Conservation (phyloP, 1,139 yeast genomes). For the Oligophagozyma castellii region DNA sequence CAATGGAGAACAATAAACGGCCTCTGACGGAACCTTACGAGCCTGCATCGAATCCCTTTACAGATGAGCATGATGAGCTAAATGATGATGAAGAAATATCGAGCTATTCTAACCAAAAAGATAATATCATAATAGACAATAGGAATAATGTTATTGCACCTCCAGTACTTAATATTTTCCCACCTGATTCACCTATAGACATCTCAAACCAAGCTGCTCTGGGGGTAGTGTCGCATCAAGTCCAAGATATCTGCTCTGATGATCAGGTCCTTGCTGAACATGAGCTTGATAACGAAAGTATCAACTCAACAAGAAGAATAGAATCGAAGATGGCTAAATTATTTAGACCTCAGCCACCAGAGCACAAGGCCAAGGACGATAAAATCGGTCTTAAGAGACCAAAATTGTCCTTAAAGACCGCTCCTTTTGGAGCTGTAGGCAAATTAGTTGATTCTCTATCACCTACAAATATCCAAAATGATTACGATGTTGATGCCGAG, state of each 20-base stretch:
- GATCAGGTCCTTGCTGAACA: conserved; percentile 3
- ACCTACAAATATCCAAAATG: neutral
- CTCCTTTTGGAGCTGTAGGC: conserved; percentile 6
- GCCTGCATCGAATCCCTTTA: too few species aligned
- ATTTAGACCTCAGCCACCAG: conserved; percentile 6
- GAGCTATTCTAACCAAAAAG: neutral
- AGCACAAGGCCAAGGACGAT: conserved; percentile 2
- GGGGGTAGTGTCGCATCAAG: too few species aligned
- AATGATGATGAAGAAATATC: conserved; percentile 1
- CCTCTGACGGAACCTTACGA: conserved; percentile 4
- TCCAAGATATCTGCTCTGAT: too few species aligned
- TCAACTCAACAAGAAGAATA: conserved; percentile 4
- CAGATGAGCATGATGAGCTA: neutral
- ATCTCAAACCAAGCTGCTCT: too few species aligned
- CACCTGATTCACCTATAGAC: conserved; percentile 2
- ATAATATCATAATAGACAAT: neutral
- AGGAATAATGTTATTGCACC: conserved; percentile 1
- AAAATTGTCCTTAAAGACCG: conserved; percentile 9
- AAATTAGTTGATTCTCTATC: neutral
- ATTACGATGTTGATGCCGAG: too few species aligned
- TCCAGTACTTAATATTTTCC: conserved; percentile 3
- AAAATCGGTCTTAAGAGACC: conserved; percentile 8
- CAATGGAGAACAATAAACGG: conserved; percentile 2
- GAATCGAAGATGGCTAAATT: conserved; percentile 8
- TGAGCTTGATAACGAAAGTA: neutral